Percentiles rank a stretch among this genome's conserved stretches.
phyloP scores from a whole-genome alignment of 257 asterid genomes.

The Scutellaria minor region DNA sequence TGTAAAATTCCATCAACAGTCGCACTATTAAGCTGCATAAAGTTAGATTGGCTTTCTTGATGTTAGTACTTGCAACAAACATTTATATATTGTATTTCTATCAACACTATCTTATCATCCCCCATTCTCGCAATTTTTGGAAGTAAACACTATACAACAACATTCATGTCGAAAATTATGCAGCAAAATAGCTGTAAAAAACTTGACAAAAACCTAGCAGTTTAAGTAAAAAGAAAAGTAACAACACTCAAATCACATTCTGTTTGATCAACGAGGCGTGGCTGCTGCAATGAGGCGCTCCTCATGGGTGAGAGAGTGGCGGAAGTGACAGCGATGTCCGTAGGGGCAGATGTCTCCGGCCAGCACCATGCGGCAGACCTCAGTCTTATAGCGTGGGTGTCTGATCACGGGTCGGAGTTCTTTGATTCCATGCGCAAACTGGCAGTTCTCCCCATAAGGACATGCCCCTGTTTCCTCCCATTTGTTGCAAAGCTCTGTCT shows the following conservation, averaged over 20 bases:
- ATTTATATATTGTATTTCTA: not conserved
- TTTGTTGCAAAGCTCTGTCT: slow-evolving; percentile 88
- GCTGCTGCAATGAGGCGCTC: slow-evolving; percentile 51
- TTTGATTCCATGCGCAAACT: slow-evolving; percentile 78
- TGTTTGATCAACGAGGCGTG: slow-evolving; percentile 29
- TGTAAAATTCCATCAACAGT: no score
- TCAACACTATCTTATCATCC: not conserved
- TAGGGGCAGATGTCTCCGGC: slow-evolving; percentile 76
- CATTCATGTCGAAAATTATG: slow-evolving; percentile 18
- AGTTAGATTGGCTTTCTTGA: no score
- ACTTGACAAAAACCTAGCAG: slow-evolving; percentile 20
- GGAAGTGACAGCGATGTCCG: slow-evolving; percentile 91
- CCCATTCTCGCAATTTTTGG: not conserved
- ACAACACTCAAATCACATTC: slow-evolving; percentile 11
- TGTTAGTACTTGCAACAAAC: not conserved
- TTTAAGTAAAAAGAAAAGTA: not conserved
- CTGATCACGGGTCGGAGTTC: slow-evolving; percentile 82
- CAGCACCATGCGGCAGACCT: slow-evolving; percentile 76
- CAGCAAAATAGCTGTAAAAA: not conserved
- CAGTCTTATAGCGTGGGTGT: slow-evolving; percentile 89
- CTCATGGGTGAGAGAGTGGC: slow-evolving; percentile 75
- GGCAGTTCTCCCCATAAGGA: slow-evolving; percentile 74
- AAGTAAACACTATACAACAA: slow-evolving; percentile 7
- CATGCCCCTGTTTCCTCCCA: slow-evolving; percentile 85
- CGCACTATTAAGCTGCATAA: no score